Evolutionary conservation across 441 rosid species (phyloP).

Genomic region (Theobroma grandiflorum): DNA sequence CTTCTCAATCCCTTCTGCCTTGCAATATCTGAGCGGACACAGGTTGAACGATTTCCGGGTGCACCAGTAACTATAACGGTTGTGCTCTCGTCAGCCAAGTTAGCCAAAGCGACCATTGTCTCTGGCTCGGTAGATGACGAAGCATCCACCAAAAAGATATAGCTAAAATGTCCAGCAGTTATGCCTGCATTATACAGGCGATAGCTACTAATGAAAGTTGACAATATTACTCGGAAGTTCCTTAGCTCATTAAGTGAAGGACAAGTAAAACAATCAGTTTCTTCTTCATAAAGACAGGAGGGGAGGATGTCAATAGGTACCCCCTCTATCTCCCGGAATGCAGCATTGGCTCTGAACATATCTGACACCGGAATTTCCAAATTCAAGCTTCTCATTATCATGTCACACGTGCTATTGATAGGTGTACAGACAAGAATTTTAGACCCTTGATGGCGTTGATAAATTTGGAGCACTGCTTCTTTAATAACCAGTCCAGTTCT

Average conservation of each 20-base stretch:
- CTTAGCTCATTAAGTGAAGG: constrained; percentile 40
- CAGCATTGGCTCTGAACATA: constrained; percentile 56
- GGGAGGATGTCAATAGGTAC: constrained; percentile 46
- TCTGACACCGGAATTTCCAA: constrained; percentile 30
- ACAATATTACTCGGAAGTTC: constrained; percentile 40
- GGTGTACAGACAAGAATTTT: constrained; percentile 47
- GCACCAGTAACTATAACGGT: constrained; percentile 44
- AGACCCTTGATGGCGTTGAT: background rate
- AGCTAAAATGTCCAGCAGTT: constrained; percentile 47
- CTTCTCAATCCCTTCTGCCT: constrained; percentile 35
- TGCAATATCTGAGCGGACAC: constrained; percentile 47
- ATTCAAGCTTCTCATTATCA: constrained; percentile 44
- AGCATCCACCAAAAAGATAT: constrained; percentile 49
- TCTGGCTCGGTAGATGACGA: constrained; percentile 52
- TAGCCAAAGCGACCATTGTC: constrained; percentile 43
- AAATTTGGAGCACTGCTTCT: constrained; percentile 41
- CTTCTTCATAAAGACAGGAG: constrained; percentile 28
- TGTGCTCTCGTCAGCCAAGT: constrained; percentile 39
- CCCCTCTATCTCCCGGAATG: constrained; percentile 44
- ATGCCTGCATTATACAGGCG: constrained; percentile 45
- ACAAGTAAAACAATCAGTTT: constrained; percentile 43
- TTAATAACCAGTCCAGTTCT: constrained; percentile 34
- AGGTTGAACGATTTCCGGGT: constrained; percentile 17
- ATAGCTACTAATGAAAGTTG: constrained; percentile 47
- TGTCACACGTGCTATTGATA: constrained; percentile 47